phyloP scores from a whole-genome alignment of 805 yeast genomes.

The Saccharomycopsis sp. region DNA sequence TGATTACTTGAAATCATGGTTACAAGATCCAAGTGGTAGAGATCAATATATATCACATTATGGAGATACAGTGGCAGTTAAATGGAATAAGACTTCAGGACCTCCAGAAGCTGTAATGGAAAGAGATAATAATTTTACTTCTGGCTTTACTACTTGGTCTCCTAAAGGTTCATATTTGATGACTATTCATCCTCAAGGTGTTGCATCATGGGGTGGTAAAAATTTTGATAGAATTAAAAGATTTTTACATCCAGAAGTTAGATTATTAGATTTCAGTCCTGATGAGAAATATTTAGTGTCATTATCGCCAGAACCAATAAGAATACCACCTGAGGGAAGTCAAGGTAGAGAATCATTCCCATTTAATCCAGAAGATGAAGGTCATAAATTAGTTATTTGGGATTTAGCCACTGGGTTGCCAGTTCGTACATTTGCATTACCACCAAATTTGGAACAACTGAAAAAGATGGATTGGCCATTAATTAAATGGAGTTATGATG shows the following conservation, averaged over 20 bases:
- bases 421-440: conserved; percentile 84
- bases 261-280: conserved; percentile 88
- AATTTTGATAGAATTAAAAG: conserved; percentile 65
- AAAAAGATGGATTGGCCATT: conserved; percentile 82
- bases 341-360: conserved; percentile 68
- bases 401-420: conserved; percentile 77
- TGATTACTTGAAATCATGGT: conserved; percentile 85
- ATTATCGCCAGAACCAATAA: conserved; percentile 78
- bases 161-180: conserved; percentile 87
- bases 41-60: conserved; percentile 83
- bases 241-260: conserved; percentile 83
- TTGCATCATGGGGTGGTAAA: conserved; percentile 93
- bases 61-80: conserved; percentile 74
- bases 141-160: conserved; percentile 81
- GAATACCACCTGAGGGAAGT: conserved; percentile 56
- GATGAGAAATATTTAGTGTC: conserved; percentile 86
- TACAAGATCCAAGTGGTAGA: conserved; percentile 79
- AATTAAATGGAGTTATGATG: conserved; percentile 92
- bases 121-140: conserved; percentile 79
- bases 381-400: conserved; percentile 93
- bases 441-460: conserved; percentile 55
- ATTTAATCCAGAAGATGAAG: conserved; percentile 80
- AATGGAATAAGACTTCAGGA: conserved; percentile 72
- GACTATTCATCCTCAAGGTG: conserved; percentile 89
- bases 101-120: conserved; percentile 72